Conservation (phyloP, 225 moss, liverwort and hornwort species). For the Neckera pumila region DNA sequence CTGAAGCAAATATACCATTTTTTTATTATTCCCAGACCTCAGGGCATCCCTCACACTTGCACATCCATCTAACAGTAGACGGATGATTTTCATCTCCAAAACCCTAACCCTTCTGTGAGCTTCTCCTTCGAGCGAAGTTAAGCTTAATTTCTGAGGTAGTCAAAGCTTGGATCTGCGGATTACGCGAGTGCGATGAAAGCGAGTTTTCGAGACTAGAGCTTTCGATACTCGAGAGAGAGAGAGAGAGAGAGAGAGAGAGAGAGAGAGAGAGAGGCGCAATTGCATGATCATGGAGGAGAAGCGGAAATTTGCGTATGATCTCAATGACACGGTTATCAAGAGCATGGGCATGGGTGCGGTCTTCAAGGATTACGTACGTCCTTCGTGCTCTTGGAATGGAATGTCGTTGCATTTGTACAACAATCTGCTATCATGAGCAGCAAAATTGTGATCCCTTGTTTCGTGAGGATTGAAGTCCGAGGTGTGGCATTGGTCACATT, state of each 20-base stretch:
- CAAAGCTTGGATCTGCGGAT: neutral
- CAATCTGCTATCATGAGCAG: neutral
- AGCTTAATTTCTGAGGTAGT: neutral
- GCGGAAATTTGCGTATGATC: conserved; percentile 45
- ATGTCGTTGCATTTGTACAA: neutral
- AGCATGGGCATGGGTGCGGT: conserved; percentile 80
- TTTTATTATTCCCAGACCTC: no score
- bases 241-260: neutral
- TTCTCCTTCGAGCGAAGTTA: neutral
- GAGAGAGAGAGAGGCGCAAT: neutral
- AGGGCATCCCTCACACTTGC: no score
- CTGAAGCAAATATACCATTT: no score
- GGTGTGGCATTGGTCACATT: neutral
- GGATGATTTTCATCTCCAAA: neutral
- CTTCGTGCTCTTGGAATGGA: neutral
- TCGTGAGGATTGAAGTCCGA: neutral
- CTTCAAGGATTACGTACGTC: conserved; percentile 84
- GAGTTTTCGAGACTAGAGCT: neutral
- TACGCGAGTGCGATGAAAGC: neutral
- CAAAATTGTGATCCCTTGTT: neutral
- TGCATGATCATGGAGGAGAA: conserved; percentile 16
- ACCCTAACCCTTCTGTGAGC: neutral
- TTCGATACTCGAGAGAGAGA: no score
- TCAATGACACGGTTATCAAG: conserved; percentile 61
- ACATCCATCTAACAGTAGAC: neutral